Evolutionary conservation across 345 rosid genomes (phyloP).

Genomic region (Aegle marmelos): DNA sequence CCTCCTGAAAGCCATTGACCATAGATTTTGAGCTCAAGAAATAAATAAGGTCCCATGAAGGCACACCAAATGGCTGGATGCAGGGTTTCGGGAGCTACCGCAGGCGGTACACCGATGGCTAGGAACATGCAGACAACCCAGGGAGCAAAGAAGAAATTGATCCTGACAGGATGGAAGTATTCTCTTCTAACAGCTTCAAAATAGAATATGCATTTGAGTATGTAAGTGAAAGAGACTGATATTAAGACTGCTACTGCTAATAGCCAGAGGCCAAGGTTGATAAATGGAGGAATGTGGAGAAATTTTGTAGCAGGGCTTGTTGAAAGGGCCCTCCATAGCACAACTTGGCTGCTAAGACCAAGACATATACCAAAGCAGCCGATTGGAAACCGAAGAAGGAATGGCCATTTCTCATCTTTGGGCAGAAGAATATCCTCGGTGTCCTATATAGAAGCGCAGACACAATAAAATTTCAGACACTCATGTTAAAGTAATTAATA

Average conservation of each 20-base stretch:
- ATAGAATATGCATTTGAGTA: slow-evolving; percentile 82
- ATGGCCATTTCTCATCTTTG: slow-evolving; percentile 86
- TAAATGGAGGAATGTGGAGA: slow-evolving; percentile 63
- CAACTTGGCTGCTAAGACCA: slow-evolving; percentile 89
- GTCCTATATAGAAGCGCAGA: slow-evolving; percentile 46
- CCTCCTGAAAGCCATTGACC: slow-evolving; percentile 98
- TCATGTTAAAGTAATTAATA: not conserved
- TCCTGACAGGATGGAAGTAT: slow-evolving; percentile 80
- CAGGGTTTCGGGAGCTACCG: slow-evolving; percentile 34
- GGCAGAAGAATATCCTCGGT: slow-evolving; percentile 84
- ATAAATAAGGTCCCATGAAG: slow-evolving; percentile 80
- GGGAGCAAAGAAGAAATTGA: slow-evolving; percentile 93
- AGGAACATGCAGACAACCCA: slow-evolving; percentile 98
- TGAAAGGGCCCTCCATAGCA: slow-evolving; percentile 74
- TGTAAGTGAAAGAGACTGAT: slow-evolving; percentile 64
- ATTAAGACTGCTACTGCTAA: slow-evolving; percentile 53
- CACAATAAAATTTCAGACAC: not conserved
- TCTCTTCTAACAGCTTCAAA: slow-evolving; percentile 94
- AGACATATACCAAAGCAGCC: slow-evolving; percentile 89
- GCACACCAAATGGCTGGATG: slow-evolving; percentile 79
- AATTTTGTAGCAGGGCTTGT: slow-evolving; percentile 68
- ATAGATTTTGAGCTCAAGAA: slow-evolving; percentile 88
- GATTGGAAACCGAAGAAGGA: slow-evolving; percentile 88
- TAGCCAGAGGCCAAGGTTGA: slow-evolving; percentile 71
- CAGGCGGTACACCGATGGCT: slow-evolving; percentile 65